Evolutionary conservation across 352 stramenopile species (phyloP), one percentile per base, ranked within the genome.

Genomic region (Phytophthora chlamydospora): DNA sequence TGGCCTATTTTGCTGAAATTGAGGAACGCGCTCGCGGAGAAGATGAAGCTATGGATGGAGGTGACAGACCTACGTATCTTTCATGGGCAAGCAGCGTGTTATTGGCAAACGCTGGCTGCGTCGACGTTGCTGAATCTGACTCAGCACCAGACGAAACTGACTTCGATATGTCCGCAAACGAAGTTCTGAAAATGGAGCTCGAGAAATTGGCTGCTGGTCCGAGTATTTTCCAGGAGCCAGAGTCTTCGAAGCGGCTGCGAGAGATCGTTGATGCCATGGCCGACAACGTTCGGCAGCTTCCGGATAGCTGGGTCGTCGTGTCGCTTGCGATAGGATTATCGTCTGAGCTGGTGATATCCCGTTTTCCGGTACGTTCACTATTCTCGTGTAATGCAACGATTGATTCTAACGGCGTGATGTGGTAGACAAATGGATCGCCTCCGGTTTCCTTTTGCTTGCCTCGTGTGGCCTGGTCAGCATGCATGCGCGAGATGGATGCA

Each of bases 371-470:
- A 65, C 52, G 58, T 33, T 31, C 27, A 31, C 27, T 5, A 8
- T 31, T 31, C 27, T 31, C 27, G 27, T 31, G 4, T 31, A 5
- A 31, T 31, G 27, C 27, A 31, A 31, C 1, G 27, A 36, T 35
- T 43, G 31, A 24, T 48, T 57, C 53, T 72, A 39, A 65, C 36
- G 36, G 50, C 24, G 31, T 62, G 17, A 38, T 49, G 42, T 49
- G 14, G 11, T 58, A 93, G 81, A 81, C 71, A 36, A 74, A 78
- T 39, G 76, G 71, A 9, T 39, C 11, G 0, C 19, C 58, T 32
- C 83, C 83, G 16, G 47, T 76, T 6, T 88, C 73, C 3, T 92
- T 91, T 27, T 78, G 68, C 32, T 63, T 92, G 16, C 64, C 53
- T 8, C 74, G 50, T 7, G 60, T 75, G 32, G 32, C 50, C 29